Conservation (phyloP, 2,329 filamentous ascomycete species). For the Xylariaceae sp. region DNA sequence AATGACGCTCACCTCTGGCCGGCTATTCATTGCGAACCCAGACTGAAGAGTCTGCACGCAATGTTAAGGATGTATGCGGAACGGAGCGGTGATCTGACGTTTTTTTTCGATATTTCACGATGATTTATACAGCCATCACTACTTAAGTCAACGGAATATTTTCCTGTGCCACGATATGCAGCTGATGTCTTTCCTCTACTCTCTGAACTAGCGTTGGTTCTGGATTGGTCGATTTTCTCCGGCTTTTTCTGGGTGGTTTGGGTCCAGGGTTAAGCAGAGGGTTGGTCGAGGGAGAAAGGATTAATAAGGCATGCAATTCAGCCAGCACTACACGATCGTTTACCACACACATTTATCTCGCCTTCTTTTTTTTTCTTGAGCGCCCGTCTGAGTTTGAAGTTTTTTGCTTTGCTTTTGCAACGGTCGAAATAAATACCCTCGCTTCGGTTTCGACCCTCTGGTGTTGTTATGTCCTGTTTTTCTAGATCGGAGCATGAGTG, state of each 20-base stretch:
- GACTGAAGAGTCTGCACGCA: conserved; percentile 42
- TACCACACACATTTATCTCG: conserved; percentile 7
- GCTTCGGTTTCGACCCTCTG: conserved; percentile 21
- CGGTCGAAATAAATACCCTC: conserved; percentile 29
- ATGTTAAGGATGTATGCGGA: neutral
- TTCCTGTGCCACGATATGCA: conserved; percentile 27
- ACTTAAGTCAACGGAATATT: too few species aligned
- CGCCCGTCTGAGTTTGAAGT: too few species aligned
- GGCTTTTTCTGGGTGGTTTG: neutral
- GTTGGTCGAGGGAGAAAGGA: conserved; percentile 18
- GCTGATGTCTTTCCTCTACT: conserved; percentile 18
- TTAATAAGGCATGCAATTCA: conserved; percentile 15
- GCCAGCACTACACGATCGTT: conserved; percentile 25
- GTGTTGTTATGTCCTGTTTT: conserved; percentile 7
- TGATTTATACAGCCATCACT: conserved; percentile 15
- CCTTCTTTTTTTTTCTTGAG: conserved; percentile 4
- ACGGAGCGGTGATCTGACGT: neutral
- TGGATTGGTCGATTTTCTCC: neutral
- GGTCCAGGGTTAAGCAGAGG: conserved; percentile 11
- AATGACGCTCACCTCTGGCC: conserved; percentile 65
- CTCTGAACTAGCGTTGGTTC: conserved; percentile 11
- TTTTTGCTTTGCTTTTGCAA: conserved; percentile 11
- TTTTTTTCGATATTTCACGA: conserved; percentile 8
- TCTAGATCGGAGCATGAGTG: conserved; percentile 3
- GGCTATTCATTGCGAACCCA: conserved; percentile 82